phyloP scores from a whole-genome alignment of 2,329 filamentous ascomycete species.

The Amesomyces nigricolor region DNA sequence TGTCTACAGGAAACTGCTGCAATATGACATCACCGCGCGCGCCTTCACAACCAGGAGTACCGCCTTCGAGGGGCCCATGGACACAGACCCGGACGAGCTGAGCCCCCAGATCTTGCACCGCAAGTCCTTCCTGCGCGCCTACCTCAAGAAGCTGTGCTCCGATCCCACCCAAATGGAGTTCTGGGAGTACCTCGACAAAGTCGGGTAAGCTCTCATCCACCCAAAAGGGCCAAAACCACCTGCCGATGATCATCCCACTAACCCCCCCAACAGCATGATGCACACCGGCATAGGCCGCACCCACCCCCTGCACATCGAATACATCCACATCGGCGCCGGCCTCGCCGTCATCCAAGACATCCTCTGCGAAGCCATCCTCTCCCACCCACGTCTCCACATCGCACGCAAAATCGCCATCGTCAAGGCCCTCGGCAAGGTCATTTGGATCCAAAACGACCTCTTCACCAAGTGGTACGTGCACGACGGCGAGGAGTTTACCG shows the following conservation, averaged over 20 bases:
- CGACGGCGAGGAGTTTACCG: conserved; percentile 57
- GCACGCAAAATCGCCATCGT: conserved; percentile 66
- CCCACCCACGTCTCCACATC: conserved; percentile 60
- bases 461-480: conserved; percentile 77
- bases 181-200: conserved; percentile 80
- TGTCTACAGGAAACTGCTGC: conserved; percentile 74
- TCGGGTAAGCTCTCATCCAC: conserved; percentile 48
- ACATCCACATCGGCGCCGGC: conserved; percentile 68
- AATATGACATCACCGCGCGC: conserved; percentile 75
- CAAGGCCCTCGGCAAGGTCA: conserved; percentile 71
- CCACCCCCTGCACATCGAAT: conserved; percentile 72
- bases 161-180: conserved; percentile 71
- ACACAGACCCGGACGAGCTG: conserved; percentile 58
- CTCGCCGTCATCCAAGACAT: conserved; percentile 74
- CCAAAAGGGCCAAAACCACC: too few relatives aligned
- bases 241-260: neutral
- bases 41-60: conserved; percentile 62
- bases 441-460: conserved; percentile 84
- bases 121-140: conserved; percentile 73
- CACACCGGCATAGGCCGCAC: conserved; percentile 69
- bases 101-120: conserved; percentile 70
- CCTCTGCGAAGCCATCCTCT: conserved; percentile 69
- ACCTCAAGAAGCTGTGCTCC: conserved; percentile 67
- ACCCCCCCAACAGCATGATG: conserved; percentile 52
- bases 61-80: conserved; percentile 61